These are phyloP conservation scores for Discostella stelligera DNA, from an alignment of 352 stramenopile genomes.

Conservation along the genomic window DNA sequence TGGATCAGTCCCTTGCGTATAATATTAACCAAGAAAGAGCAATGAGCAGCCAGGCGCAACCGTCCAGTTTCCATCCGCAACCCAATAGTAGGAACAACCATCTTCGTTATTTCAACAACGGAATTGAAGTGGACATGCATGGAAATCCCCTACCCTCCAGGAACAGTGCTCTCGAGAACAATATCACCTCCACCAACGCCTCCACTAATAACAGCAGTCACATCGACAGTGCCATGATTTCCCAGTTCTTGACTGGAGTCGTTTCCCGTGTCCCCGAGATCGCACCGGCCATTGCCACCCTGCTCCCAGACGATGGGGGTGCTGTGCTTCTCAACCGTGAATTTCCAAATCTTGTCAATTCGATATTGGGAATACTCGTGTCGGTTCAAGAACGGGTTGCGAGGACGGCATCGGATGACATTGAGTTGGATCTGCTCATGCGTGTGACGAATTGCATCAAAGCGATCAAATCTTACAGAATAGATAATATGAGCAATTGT, in stretches of 20 bases:
- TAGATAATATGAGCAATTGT: not conserved
- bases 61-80: not conserved
- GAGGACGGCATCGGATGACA: not conserved
- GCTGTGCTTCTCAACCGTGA: not conserved
- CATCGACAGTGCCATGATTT: constrained; percentile 19
- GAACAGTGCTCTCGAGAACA: not conserved
- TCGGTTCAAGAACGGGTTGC: constrained; percentile 20
- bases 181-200: not conserved
- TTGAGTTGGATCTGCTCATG: constrained; percentile 8
- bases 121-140: constrained; percentile 31
- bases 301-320: constrained; percentile 7
- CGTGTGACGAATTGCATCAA: constrained; percentile 28
- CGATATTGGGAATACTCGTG: not conserved
- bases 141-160: constrained; percentile 17
- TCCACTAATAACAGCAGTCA: not conserved
- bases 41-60: not conserved
- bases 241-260: constrained; percentile 30
- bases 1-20: not conserved
- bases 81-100: constrained; percentile 5
- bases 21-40: not conserved
- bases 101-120: constrained; percentile 41
- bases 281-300: not conserved
- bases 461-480: constrained; percentile 27
- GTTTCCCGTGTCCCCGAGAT: constrained; percentile 36
- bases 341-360: constrained; percentile 12